Base-by-base conservation (phyloP, 2,329 filamentous ascomycete species). In the Emmonsiellopsis sp. region DNA sequence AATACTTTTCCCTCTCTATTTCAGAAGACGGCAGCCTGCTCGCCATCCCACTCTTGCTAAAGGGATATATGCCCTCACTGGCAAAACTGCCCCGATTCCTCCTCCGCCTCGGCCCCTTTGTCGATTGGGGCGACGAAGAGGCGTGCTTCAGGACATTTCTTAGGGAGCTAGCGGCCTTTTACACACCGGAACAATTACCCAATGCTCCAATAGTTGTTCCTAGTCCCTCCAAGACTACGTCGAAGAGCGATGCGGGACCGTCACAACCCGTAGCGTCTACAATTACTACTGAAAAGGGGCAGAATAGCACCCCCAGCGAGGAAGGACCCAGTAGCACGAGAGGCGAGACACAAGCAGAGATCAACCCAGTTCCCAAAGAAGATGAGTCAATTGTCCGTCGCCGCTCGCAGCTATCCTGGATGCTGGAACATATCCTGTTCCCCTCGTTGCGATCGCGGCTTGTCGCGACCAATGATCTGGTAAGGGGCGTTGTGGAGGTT, bases 1-100 rank as follows among this genome's bases (percentile, higher is more conserved):
- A 98, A 69, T 98, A 98, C 70, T 97, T 98, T 69, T 86, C 85
- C 1, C 73, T 98, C 44, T 84, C 92, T 52, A 83, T 98, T 37
- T 87, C 87, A 0, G 81, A 84, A 1, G 77, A 86, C 0, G 92
- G 91, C 10, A 81, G 92, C 51, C 75, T 98, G 2, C 70, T 85
- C 46, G 83, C 83, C 32, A 85, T 98, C 13, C 94, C 93, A 0
- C 76, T 98, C 7, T 76, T 98, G 37, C 70, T 95, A 45, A 95
- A 91, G 70, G 90, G 89, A 0, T 98, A 98, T 66, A 86, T 82
- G 7, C 94, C 93, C 0, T 83, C 84, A 5, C 73, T 97, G 54
- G 85, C 84, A 13, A 98, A 97, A 69, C 77, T 98, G 2, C 92
- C 93, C 0, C 82, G 82, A 1, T 98, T 98, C 62, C 78, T 98